phyloP scores from a whole-genome alignment of 169 alveolate species.

The Theileria parva region DNA sequence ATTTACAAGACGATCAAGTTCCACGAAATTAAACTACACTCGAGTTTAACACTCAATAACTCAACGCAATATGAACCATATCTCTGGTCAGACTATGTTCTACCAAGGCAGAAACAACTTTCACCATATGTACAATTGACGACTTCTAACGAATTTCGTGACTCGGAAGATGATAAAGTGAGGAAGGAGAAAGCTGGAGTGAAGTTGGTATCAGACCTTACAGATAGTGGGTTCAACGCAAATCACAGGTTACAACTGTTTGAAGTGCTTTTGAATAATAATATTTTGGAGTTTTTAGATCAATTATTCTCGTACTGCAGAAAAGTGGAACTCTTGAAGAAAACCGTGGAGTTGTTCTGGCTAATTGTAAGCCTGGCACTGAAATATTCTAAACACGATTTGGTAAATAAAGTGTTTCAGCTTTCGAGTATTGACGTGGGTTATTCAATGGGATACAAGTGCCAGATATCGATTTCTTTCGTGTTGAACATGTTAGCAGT shows the following conservation, averaged over 20 bases:
- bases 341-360: constrained; percentile 50
- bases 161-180: neutral
- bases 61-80: constrained; percentile 28
- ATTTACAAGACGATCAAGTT: constrained; percentile 55
- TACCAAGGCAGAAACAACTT: constrained; percentile 41
- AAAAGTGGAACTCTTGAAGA: constrained; percentile 16
- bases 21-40: constrained; percentile 57
- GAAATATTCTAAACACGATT: constrained; percentile 20
- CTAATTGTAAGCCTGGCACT: constrained; percentile 35
- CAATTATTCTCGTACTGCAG: constrained; percentile 13
- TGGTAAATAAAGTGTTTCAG: constrained; percentile 43
- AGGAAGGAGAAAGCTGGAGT: constrained; percentile 1
- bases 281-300: constrained; percentile 25
- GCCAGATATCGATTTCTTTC: constrained; percentile 59
- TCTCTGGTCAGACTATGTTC: constrained; percentile 62
- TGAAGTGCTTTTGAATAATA: constrained; percentile 34
- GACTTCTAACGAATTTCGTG: neutral
- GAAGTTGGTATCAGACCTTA: neutral
- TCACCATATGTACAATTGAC: constrained; percentile 31
- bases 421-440: constrained; percentile 37
- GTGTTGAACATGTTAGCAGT: constrained; percentile 39
- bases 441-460: constrained; percentile 52
- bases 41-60: constrained; percentile 3
- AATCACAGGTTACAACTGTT: neutral
- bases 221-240: neutral